phyloP scores from a whole-genome alignment of 2,329 filamentous ascomycete species.

The Thermothelomyces thermophilus region DNA sequence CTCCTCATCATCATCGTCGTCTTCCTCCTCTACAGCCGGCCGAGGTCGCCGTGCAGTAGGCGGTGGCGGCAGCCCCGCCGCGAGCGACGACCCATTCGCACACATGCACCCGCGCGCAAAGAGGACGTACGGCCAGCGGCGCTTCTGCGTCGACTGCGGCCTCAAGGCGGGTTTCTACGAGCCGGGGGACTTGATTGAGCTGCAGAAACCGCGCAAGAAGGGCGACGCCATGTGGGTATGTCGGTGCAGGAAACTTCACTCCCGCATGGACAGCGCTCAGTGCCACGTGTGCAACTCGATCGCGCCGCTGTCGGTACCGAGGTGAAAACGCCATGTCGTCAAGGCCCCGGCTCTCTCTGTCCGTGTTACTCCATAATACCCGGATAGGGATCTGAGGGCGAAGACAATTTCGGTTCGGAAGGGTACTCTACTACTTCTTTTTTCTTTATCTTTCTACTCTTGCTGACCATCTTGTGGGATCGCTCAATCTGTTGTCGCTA shows the following conservation, averaged over 20 bases:
- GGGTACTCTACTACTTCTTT: too few species aligned
- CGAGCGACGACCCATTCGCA: background rate
- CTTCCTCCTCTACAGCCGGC: background rate
- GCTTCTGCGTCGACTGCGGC: constrained; percentile 24
- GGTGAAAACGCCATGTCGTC: background rate
- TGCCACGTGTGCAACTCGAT: background rate
- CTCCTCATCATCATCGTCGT: too few species aligned
- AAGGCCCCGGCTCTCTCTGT: too few species aligned
- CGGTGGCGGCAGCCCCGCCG: background rate
- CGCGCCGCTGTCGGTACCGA: background rate
- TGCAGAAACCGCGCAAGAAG: constrained; percentile 6
- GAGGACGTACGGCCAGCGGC: constrained; percentile 16
- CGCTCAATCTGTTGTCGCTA: too few species aligned
- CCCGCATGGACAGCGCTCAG: background rate
- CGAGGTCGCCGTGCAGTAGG: background rate
- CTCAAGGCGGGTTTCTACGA: constrained; percentile 17
- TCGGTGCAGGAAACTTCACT: constrained; percentile 12
- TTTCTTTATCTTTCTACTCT: too few species aligned
- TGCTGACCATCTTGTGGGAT: too few species aligned
- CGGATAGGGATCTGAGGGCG: too few species aligned
- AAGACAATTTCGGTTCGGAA: too few species aligned
- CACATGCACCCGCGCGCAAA: constrained; percentile 10
- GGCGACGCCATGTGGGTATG: constrained; percentile 20
- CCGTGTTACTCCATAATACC: too few species aligned
- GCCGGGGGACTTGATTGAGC: constrained; percentile 21